Evolutionary conservation across 2,329 filamentous ascomycete species (phyloP), one percentile per base, ranked within the genome.

Genomic region (Cordyceps fumosorosea): DNA sequence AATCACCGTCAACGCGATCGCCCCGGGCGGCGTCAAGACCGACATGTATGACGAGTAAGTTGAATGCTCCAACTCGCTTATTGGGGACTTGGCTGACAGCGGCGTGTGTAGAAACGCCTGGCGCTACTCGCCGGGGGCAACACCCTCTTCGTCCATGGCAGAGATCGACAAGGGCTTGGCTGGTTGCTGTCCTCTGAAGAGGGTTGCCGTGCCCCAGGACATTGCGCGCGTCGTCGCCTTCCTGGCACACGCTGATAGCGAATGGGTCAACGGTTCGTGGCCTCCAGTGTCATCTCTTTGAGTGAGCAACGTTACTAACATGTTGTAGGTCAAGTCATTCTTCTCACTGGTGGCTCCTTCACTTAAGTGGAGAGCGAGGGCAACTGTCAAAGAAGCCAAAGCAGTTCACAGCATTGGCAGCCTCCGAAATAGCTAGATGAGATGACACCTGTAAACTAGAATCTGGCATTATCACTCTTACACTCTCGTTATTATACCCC

Each of bases 1-100:
- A 56, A 86, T 90, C 70, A 90, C 87, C 0, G 87, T 88, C 75
- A 90, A 90, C 69, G 87, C 86, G 66, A 86, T 90, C 53, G 88
- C 88, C 2, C 88, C 88, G 1, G 87, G 87, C 62, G 87, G 87
- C 51, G 86, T 90, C 77, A 88, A 89, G 81, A 86, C 81, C 50
- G 89, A 91, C 73, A 91, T 91, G 89, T 91, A 51, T 12, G 51
- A 53, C 20, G 51, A 53, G 51, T 53, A 53, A 53, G 51, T 52
- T 52, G 2, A 11, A 34, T 52, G 2, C 50, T 52, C 50, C 3
- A 22, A 37, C 12, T 51, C 3, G 48, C 16, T 5, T n/a, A 5
- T 29, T 2, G 3, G 29, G 29, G 32, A 40, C 51, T 37, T 7
- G n/a, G 7, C 51, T 53, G 7, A 53, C 32, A 40, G 32, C 8